Evolutionary conservation across 2,329 filamentous ascomycete genomes (phyloP), one percentile per base, ranked within the genome.

Genomic region (Phoma sp.): DNA sequence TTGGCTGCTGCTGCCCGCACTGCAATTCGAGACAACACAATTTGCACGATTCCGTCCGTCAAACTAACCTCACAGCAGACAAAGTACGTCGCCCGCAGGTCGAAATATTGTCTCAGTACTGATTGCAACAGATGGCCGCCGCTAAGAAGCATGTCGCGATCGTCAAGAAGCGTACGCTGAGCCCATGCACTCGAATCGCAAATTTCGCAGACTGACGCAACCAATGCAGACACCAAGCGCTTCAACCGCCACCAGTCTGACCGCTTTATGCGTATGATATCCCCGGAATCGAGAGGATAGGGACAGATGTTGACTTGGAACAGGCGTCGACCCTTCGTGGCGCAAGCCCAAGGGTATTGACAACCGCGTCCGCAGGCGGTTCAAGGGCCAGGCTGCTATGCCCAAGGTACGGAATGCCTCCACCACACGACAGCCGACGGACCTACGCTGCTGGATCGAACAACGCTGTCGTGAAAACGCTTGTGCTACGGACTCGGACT

Each of bases 261-360:
- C 83, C 89, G 89, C 80, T 99, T 96, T 86, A 96, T 88, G 85
- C 89, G 95, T 74, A 67, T 71, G 71, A 64, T 46, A 62, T 32
- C 47, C 58, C 22, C 41, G 43, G 53, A 43, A 43, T 38, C 45
- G 43, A 61, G 43, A 45, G 35, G 21, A 56, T 35, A 40, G 55
- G 58, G 43, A 44, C 6, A 37, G 58, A 49, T 55, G 60, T 67
- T 74, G 71, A 74, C 68, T 65, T 21, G 61, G 61, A 61, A 68
- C 48, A 73, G 72, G 72, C 79, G 88, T 98, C 72, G 88, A 85
- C 78, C 80, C 90, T 71, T 89, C 87, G 86, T 99, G 95, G 95
- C 90, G 95, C 84, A 99, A 98, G 88, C 95, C 95, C 73, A 99
- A 99, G 91, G 95, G 95, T 92, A 99, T 99, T 82, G 95, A 99